Evolutionary conservation across 129 eudicot genomes (phyloP), one percentile per base, ranked within the genome.

Genomic region (Pulicaria dysenterica): DNA sequence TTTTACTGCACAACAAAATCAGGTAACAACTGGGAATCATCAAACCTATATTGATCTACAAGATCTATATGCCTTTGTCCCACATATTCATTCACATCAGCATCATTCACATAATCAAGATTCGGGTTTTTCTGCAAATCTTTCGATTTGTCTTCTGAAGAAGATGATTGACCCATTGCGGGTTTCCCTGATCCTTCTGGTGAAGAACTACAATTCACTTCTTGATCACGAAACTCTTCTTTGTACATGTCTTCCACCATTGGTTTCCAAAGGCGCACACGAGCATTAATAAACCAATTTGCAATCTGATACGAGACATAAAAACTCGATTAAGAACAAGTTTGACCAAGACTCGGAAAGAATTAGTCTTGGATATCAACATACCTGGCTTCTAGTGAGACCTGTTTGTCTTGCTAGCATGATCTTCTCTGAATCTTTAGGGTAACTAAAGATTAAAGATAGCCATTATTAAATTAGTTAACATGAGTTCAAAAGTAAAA

Each of bases 231-330:
- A 37, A 93, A 90, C 63, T 93, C 98, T 71, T 93, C 98, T 79
- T 93, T 93, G 85, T 90, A 90, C 97, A 94, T 94, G 50, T 94
- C 98, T 72, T 94, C 98, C 15, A 94, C 96, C 97, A 94, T 90
- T 5, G 98, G 98, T 75, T 94, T 94, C 98, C 98, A 94, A 4
- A 94, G 91, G 37, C 98, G 98, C 46, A 94, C 98, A 5, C 98
- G 83, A 1, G 98, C 98, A 57, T 94, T 94, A 11, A 94, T 90
- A 74, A 94, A 94, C 98, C 98, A 94, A 70, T 94, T 94, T 58
- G 98, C 97, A 12, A 94, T 95, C 98, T 94, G 80, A 74, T 68
- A 46, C n/a, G 17, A 41, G 19, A 24, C 38, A 54, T 8, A 45
- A 36, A 24, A 58, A 66, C 9, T 39, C 3, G 17, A 47, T 16